phyloP scores from a whole-genome alignment of 371 early-diverging fungal genomes.

The Sporodiniella umbellata region DNA sequence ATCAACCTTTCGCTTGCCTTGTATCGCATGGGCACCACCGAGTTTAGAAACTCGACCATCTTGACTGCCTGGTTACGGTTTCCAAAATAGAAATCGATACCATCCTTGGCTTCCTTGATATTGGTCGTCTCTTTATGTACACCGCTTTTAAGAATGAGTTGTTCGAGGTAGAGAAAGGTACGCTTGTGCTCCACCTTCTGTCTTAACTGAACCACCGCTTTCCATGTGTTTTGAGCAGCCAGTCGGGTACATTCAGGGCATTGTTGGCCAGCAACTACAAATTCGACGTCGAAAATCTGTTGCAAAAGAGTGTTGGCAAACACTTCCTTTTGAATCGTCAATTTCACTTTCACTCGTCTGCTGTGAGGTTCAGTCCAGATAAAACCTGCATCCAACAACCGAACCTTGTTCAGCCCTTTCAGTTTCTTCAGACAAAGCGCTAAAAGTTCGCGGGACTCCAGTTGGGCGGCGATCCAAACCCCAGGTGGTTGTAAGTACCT shows the following conservation, averaged over 20 bases:
- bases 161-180: conserved; percentile 98
- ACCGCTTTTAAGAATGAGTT: conserved; percentile 96
- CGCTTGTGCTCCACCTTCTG: conserved; percentile 98
- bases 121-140: conserved; percentile 96
- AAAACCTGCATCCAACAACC: conserved; percentile 97
- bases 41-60: conserved; percentile 93
- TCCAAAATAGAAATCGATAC: conserved; percentile 98
- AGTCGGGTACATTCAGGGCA: conserved; percentile 98
- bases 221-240: conserved; percentile 99
- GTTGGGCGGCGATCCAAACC: conserved; percentile 86
- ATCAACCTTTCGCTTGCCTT: conserved; percentile 97
- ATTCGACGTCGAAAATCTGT: conserved; percentile 96
- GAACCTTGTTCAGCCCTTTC: conserved; percentile 86
- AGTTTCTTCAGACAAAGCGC: conserved; percentile 93
- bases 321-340: conserved; percentile 98
- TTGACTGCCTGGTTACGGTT: conserved; percentile 89
- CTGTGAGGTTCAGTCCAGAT: conserved; percentile 99
- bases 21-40: conserved; percentile 82
- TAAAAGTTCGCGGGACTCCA: conserved; percentile 94
- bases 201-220: conserved; percentile 97
- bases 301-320: conserved; percentile 94
- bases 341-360: conserved; percentile 91
- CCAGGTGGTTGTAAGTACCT: conserved; percentile 97
- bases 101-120: conserved; percentile 97
- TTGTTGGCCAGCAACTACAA: conserved; percentile 88